Evolutionary conservation across 805 yeast genomes (phyloP).

Genomic region (Wickerhamomyces subpelliculosus): DNA sequence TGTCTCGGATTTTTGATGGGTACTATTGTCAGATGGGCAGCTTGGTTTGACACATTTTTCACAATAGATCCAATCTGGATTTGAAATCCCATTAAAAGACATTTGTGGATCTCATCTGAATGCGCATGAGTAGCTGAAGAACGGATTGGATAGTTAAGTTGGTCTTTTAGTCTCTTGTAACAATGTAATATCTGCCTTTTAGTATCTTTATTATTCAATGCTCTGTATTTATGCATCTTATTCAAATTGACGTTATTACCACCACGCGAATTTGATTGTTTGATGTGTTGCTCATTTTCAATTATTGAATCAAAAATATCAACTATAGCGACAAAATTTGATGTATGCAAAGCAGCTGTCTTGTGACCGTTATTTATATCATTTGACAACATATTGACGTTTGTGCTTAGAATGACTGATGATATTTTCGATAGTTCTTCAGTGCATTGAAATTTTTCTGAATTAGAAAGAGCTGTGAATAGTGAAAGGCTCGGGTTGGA

Average conservation of each 20-base stretch:
- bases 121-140: background rate
- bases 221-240: background rate
- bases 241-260: too few species aligned
- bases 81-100: background rate
- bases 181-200: background rate
- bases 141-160: background rate
- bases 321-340: background rate
- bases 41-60: background rate
- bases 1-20: background rate
- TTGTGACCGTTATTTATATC: too few species aligned
- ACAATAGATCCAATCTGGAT: background rate
- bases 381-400: background rate
- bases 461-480: background rate
- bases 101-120: background rate
- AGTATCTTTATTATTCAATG: background rate
- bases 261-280: too few species aligned
- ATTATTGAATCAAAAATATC: background rate
- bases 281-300: background rate
- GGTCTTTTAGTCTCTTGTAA: background rate
- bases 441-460: background rate
- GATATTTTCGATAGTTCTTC: slow-evolving; percentile 3
- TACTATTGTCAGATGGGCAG: background rate
- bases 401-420: background rate
- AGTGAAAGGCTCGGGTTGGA: background rate
- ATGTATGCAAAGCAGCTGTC: too few species aligned